Evolutionary conservation across 2,329 filamentous ascomycete genomes (phyloP).

Genomic region (Cordyceps fumosorosea): DNA sequence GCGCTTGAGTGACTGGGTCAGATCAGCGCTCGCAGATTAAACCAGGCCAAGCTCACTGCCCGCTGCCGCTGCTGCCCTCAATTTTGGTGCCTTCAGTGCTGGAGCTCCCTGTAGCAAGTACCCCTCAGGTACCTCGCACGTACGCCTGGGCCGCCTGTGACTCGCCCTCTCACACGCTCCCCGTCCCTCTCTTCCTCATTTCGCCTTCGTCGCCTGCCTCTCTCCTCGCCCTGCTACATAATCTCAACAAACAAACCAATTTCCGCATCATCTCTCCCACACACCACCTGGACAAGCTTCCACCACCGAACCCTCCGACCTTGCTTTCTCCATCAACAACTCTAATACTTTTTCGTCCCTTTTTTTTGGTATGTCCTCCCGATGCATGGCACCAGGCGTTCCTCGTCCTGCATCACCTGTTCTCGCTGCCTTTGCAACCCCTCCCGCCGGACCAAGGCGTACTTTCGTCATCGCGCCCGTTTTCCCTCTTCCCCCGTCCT

Average conservation of each 20-base stretch:
- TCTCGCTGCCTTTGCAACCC: constrained; percentile 1
- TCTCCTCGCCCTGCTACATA: constrained; percentile 1
- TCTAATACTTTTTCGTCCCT: not conserved
- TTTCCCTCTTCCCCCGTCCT: not conserved
- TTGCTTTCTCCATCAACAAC: not conserved
- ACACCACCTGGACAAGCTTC: constrained; percentile 9
- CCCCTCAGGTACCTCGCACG: not conserved
- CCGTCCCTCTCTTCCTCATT: not conserved
- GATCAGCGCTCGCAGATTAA: not conserved
- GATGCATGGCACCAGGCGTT: not conserved
- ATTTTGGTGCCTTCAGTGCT: not conserved
- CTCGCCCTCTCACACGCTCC: not conserved
- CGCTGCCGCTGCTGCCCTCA: not conserved
- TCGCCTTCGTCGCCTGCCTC: not conserved
- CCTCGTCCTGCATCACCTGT: not conserved
- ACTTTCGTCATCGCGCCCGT: constrained; percentile 7
- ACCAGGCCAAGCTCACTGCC: not conserved
- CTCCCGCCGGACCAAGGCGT: not conserved
- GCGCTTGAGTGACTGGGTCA: not conserved
- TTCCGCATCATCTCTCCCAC: constrained; percentile 9
- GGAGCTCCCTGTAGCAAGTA: not conserved
- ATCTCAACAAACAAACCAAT: constrained; percentile 13
- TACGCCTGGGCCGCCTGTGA: not conserved
- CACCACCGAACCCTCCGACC: constrained; percentile 7
- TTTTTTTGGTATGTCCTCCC: constrained; percentile 4